These are phyloP conservation scores for Podospora australis DNA, from an alignment of 495 filamentous ascomycete genomes.

Conservation along the genomic window DNA sequence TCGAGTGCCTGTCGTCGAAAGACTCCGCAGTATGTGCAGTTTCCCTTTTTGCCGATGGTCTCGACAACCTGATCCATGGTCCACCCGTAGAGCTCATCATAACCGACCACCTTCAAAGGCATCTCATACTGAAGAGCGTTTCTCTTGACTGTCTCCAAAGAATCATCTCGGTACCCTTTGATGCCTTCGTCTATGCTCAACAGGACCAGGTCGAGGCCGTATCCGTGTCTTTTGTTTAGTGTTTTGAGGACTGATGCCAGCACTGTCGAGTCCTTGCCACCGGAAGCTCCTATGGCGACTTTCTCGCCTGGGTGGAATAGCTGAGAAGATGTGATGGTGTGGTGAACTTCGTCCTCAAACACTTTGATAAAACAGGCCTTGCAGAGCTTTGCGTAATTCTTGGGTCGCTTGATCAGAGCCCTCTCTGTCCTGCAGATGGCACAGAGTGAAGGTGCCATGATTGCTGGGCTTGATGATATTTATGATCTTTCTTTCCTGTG, in stretches of 20 bases:
- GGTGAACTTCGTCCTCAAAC: constrained; percentile 91
- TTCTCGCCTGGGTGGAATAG: constrained; percentile 82
- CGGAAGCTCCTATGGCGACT: constrained; percentile 91
- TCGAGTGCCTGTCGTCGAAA: constrained; percentile 93
- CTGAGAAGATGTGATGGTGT: constrained; percentile 71
- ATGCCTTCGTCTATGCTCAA: constrained; percentile 96
- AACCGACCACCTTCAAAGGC: constrained; percentile 84
- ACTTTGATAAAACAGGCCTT: constrained; percentile 75
- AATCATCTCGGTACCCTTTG: constrained; percentile 92
- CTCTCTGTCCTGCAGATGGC: constrained; percentile 66
- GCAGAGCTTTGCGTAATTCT: constrained; percentile 89
- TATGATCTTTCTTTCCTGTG: no score
- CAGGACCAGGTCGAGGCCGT: constrained; percentile 78
- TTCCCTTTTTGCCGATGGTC: constrained; percentile 95
- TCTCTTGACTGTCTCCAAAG: constrained; percentile 89
- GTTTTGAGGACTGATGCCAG: constrained; percentile 92
- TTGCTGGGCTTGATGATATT: background rate
- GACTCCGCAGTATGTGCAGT: constrained; percentile 97
- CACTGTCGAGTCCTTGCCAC: constrained; percentile 96
- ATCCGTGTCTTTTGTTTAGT: constrained; percentile 80
- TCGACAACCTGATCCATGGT: constrained; percentile 98
- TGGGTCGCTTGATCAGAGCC: constrained; percentile 86
- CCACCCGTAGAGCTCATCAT: constrained; percentile 95
- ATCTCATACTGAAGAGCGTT: constrained; percentile 88
- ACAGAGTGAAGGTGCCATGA: constrained; percentile 55